These are phyloP conservation scores for Solanum chaucha DNA, from an alignment of 257 asterid genomes.

Conservation along the genomic window DNA sequence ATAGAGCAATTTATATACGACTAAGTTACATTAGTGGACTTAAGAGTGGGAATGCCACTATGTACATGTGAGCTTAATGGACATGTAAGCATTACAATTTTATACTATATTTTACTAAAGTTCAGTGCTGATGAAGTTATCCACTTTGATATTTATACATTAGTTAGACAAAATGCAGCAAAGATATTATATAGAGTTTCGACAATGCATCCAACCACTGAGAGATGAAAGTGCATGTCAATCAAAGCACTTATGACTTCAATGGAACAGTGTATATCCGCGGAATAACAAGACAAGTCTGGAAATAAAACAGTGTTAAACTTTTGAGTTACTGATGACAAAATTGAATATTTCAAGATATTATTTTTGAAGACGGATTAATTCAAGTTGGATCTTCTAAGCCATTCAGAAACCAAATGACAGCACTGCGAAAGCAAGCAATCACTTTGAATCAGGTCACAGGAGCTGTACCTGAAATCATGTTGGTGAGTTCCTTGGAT, in stretches of 20 bases:
- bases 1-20: constrained; percentile 32
- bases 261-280: background rate
- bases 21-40: constrained; percentile 16
- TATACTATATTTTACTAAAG: background rate
- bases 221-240: background rate
- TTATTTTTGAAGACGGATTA: too few species aligned
- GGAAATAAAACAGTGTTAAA: background rate
- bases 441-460: too few species aligned
- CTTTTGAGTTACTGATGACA: background rate
- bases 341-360: background rate
- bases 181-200: background rate
- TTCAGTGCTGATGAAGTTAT: constrained; percentile 4
- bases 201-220: background rate
- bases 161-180: background rate
- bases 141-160: constrained; percentile 13
- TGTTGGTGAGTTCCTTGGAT: too few species aligned
- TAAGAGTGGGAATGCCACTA: constrained; percentile 59
- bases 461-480: too few species aligned
- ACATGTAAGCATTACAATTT: constrained; percentile 1
- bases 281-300: background rate
- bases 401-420: too few species aligned
- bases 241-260: background rate
- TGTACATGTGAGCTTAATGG: constrained; percentile 24
- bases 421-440: too few species aligned
- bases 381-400: too few species aligned